A percentile compares a stretch with the other conserved stretches of the same genome.
Evolutionary conservation across 352 stramenopile genomes (phyloP).

Genomic region (Phytophthora sp.): DNA sequence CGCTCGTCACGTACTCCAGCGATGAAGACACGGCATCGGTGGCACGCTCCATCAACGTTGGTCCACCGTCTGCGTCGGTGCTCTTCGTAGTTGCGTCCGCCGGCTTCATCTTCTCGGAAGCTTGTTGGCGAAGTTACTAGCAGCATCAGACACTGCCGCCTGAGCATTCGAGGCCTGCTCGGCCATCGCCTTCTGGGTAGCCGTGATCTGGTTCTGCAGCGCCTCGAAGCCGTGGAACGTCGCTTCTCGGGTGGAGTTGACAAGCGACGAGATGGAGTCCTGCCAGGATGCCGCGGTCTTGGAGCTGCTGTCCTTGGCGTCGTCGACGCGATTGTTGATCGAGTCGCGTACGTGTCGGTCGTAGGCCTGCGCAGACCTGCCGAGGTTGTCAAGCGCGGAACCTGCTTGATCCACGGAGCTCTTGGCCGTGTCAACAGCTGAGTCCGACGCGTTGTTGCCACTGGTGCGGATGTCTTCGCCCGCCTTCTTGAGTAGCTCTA

Average conservation of each 20-base stretch:
- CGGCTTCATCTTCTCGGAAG: constrained; percentile 15
- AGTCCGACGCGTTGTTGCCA: constrained; percentile 30
- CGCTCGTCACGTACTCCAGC: constrained; percentile 21
- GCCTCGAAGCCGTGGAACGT: constrained; percentile 46
- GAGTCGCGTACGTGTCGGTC: constrained; percentile 10
- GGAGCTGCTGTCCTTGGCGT: constrained; percentile 32
- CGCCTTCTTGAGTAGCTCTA: constrained; percentile 30
- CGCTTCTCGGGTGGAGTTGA: constrained; percentile 35
- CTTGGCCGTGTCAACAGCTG: constrained; percentile 27
- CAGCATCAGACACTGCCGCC: constrained; percentile 1
- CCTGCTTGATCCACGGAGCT: constrained; percentile 40
- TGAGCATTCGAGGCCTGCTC: constrained; percentile 23
- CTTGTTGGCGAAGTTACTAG: constrained; percentile 14
- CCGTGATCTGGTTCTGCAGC: constrained; percentile 41
- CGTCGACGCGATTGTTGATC: constrained; percentile 21
- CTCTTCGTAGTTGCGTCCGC: constrained; percentile 17
- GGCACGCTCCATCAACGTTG: constrained; percentile 35
- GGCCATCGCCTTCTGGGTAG: constrained; percentile 25
- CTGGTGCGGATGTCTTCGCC: constrained; percentile 19
- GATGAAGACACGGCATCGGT: constrained; percentile 15
- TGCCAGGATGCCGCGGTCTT: constrained; percentile 20
- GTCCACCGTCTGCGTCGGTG: constrained; percentile 9
- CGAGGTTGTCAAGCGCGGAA: constrained; percentile 22
- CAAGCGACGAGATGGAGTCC: constrained; percentile 34
- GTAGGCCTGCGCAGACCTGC: constrained; percentile 17